Base-by-base conservation (phyloP, 129 eudicot species). In the Silybum marianum region DNA sequence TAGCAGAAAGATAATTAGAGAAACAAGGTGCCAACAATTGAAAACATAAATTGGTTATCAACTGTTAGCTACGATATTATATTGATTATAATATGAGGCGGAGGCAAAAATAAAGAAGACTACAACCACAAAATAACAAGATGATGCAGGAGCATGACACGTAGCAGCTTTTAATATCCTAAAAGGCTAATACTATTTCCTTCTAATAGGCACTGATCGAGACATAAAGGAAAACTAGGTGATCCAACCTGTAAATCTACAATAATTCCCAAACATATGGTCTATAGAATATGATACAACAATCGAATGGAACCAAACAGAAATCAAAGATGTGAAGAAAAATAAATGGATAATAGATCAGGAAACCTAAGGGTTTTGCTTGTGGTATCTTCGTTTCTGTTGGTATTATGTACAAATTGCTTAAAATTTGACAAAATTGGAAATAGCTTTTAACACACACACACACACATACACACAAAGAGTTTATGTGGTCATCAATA, bases 21-120 rank as follows among this genome's bases (percentile, higher is more conserved):
- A 7, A 58, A 44, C 19, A 58, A 18, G 66, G 66, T 18, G 66
- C 6, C 9, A 58, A 18, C 23, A 58, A 58, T 19, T 36, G 40
- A 79, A 54, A 48, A 71, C 60, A 51, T n/a, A 71, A 71, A 39
- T 18, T 0, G 58, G 25, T 39, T 62, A 28, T 40, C 21, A 24
- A 80, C 72, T 23, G 16, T 38, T 23, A 72, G 34, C 63, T 18
- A 19, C 12, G 46, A 16, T 79, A 71, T 75, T 75, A 54, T 36
- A 34, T 18, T 36, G 0, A 2, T 16, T 34, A 66, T 21, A 13
- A 34, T 22, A 34, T 48, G 69, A 69, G 30, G 58, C 11, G 26
- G 21, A 73, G 44, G 69, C 81, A 48, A 75, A 82, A 68, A 21
- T 62, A 51, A 69, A 54, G 44, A 69, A 76, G 65, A 71, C 68